phyloP scores from a whole-genome alignment of 1,139 yeast genomes.

The Magnusiomyces suaveolens region DNA sequence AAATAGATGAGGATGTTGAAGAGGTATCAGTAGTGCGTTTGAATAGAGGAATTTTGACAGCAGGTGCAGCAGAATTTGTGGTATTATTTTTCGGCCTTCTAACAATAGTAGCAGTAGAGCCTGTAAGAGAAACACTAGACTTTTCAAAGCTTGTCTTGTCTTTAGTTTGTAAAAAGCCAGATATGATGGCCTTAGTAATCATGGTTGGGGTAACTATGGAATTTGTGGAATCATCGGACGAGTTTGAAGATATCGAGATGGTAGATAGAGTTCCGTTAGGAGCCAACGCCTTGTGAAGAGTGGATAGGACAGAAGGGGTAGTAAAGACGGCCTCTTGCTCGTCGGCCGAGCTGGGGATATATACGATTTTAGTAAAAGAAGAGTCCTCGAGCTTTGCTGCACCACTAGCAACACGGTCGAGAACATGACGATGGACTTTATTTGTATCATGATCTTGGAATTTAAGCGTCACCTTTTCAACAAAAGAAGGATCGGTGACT shows the following conservation, averaged over 20 bases:
- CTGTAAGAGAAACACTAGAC: constrained; percentile 32
- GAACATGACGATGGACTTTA: constrained; percentile 47
- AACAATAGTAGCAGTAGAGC: constrained; percentile 4
- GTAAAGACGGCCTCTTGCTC: constrained; percentile 34
- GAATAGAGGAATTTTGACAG: constrained; percentile 8
- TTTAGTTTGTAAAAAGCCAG: constrained; percentile 46
- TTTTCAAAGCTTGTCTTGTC: constrained; percentile 37
- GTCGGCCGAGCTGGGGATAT: constrained; percentile 52
- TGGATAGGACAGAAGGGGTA: constrained; percentile 38
- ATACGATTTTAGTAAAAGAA: constrained; percentile 33
- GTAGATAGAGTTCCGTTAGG: constrained; percentile 39
- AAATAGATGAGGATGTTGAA: constrained; percentile 3
- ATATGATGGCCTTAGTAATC: constrained; percentile 47
- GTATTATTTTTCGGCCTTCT: constrained; percentile 7
- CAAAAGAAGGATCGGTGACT: constrained; percentile 11
- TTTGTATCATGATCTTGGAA: not conserved
- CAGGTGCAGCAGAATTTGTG: constrained; percentile 9
- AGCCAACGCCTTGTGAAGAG: constrained; percentile 37
- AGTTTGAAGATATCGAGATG: not conserved
- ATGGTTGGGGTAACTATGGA: constrained; percentile 35
- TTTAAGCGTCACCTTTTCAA: constrained; percentile 9
- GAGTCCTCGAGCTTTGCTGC: constrained; percentile 38
- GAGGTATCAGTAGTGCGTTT: constrained; percentile 10
- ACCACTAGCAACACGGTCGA: constrained; percentile 57
- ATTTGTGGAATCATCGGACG: not conserved